Evolutionary conservation across 805 yeast genomes (phyloP).

Genomic region (Lipomyces mesembrius): DNA sequence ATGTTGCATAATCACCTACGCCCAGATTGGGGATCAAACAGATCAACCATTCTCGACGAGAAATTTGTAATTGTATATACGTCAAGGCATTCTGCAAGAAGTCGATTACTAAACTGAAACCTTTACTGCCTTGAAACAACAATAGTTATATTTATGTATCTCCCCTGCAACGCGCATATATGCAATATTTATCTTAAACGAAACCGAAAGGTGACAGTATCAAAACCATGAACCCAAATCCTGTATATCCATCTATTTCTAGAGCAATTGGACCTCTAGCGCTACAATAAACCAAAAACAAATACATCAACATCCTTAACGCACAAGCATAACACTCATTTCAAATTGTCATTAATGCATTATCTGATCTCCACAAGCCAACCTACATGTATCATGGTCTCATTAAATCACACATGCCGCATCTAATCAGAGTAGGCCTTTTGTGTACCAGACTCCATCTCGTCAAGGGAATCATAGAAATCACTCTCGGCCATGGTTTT

Average conservation of each 20-base stretch:
- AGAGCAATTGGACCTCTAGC: not conserved
- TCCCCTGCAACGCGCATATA: not conserved
- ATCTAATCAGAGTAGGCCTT: constrained; percentile 27
- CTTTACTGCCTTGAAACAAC: not conserved
- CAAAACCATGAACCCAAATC: not conserved
- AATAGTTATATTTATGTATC: not conserved
- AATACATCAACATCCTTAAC: not conserved
- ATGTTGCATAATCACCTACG: not conserved
- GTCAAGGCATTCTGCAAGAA: too few relatives aligned
- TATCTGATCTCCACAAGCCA: not conserved
- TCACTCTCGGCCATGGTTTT: constrained; percentile 25
- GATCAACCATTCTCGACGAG: too few relatives aligned
- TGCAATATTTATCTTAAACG: not conserved
- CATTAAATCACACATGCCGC: not conserved
- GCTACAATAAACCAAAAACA: not conserved
- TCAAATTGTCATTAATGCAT: not conserved
- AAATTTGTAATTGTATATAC: too few relatives aligned
- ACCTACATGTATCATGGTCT: not conserved
- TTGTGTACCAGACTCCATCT: constrained; percentile 34
- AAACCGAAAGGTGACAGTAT: not conserved
- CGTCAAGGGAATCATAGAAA: constrained; percentile 37
- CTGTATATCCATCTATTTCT: not conserved
- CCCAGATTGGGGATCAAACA: too few relatives aligned
- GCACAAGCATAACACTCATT: not conserved
- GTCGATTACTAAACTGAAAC: too few relatives aligned